Percentiles rank a stretch among this genome's conserved stretches.
These are phyloP conservation scores for Smallanthus sonchifolius DNA, from an alignment of 129 eudicot genomes.

Conservation along the genomic window DNA sequence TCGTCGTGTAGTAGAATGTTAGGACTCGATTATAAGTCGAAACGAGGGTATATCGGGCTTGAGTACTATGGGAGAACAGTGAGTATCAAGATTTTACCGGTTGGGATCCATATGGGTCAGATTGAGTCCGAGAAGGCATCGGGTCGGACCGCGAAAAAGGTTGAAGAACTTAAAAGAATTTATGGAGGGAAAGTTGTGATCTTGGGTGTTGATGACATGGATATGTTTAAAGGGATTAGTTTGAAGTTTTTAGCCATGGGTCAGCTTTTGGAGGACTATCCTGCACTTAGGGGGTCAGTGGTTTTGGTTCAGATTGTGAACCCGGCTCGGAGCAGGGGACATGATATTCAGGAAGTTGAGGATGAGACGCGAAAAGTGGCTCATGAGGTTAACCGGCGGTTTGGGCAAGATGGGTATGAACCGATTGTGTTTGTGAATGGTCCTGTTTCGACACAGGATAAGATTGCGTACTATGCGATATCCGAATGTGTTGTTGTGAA, in stretches of 20 bases:
- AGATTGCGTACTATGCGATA: conserved; percentile 69
- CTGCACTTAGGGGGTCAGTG: conserved; percentile 47
- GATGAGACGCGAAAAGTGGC: conserved; percentile 54
- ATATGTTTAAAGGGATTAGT: conserved; percentile 86
- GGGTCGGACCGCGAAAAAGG: conserved; percentile 40
- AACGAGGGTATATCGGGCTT: conserved; percentile 82
- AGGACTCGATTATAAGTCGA: conserved; percentile 80
- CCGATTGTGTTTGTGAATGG: conserved; percentile 78
- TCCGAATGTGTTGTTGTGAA: conserved; percentile 85
- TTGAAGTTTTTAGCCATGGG: conserved; percentile 86
- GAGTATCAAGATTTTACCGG: conserved; percentile 73
- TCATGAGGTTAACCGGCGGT: conserved; percentile 48
- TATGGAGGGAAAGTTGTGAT: conserved; percentile 62
- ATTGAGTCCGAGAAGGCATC: conserved; percentile 54
- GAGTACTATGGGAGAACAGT: conserved; percentile 92
- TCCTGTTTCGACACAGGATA: conserved; percentile 68
- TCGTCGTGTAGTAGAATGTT: conserved; percentile 90
- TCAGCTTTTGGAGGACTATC: conserved; percentile 55
- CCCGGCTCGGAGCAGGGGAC: conserved; percentile 76
- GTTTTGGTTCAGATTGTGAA: conserved; percentile 82
- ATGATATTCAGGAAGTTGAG: conserved; percentile 66
- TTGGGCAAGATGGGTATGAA: conserved; percentile 50
- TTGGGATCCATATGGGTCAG: conserved; percentile 85
- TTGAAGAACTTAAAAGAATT: conserved; percentile 43
- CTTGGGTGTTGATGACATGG: conserved; percentile 95